These are phyloP conservation scores for Zygosaccharomyces lentus DNA, from an alignment of 805 yeast species.

Conservation along the genomic window DNA sequence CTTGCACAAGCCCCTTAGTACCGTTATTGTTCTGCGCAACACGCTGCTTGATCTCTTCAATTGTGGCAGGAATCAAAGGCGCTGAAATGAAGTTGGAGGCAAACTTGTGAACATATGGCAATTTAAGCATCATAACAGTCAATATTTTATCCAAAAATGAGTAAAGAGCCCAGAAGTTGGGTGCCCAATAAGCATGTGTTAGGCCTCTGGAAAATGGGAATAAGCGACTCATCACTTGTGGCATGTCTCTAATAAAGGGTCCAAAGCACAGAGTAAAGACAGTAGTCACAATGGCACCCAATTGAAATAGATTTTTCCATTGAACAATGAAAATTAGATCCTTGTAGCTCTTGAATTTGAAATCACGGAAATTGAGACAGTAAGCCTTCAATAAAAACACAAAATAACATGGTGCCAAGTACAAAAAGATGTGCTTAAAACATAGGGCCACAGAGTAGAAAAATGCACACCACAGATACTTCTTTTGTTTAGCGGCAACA, in stretches of 20 bases:
- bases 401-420: slow-evolving; percentile 91
- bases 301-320: slow-evolving; percentile 55
- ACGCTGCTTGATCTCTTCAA: slow-evolving; percentile 31
- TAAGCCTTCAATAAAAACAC: slow-evolving; percentile 70
- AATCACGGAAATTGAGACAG: slow-evolving; percentile 45
- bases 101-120: slow-evolving; percentile 44
- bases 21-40: slow-evolving; percentile 38
- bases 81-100: slow-evolving; percentile 36
- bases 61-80: slow-evolving; percentile 33
- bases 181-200: slow-evolving; percentile 99
- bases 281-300: slow-evolving; percentile 58
- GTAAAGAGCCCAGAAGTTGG: slow-evolving; percentile 94
- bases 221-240: slow-evolving; percentile 61
- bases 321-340: slow-evolving; percentile 38
- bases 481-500: slow-evolving; percentile 58
- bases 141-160: slow-evolving; percentile 74
- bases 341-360: slow-evolving; percentile 32
- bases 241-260: slow-evolving; percentile 69
- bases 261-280: slow-evolving; percentile 68
- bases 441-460: slow-evolving; percentile 76
- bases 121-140: slow-evolving; percentile 37
- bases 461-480: slow-evolving; percentile 56
- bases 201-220: slow-evolving; percentile 94
- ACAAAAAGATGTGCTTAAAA: slow-evolving; percentile 90
- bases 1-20: slow-evolving; percentile 90